Evolutionary conservation across 768 basidiomycete species (phyloP), one percentile per base, ranked within the genome.

Genomic region (Obba rivulosa): DNA sequence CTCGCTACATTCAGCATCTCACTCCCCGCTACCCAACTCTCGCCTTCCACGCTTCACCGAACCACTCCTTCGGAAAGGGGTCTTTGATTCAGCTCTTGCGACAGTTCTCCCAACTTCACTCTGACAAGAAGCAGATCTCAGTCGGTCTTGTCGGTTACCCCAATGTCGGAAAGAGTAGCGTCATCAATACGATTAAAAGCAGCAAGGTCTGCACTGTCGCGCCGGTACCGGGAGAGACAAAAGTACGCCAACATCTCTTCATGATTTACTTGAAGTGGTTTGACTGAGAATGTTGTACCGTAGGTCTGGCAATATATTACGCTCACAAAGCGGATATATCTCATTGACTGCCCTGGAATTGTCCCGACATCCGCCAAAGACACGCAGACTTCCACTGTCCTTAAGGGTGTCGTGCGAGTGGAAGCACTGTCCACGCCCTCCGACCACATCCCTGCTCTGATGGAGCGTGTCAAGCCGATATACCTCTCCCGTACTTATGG

Each of bases 271-370:
- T 23, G 22, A 16, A 22, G 37, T n/a, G n/a, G n/a, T n/a, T n/a
- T n/a, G n/a, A n/a, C n/a, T n/a, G n/a, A n/a, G n/a, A n/a, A n/a
- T 47, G 13, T 13, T 11, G 3, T 16, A 13, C 18, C 9, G 10
- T 48, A 68, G 68, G 94, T 98, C 56, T 99, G 96, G 96, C 95
- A 99, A 77, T 99, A 99, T 68, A 97, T 99, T 72, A 94, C 92
- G 23, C 74, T 99, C 36, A 99, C 94, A 51, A 81, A 87, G 54
- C 80, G 89, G 46, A 99, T 99, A 64, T 99, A 97, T 73, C 85
- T 99, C 57, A 97, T 99, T 71, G 96, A 99, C 69, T 99, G 96
- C 64, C 96, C 96, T 23, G 96, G 96, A 42, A 90, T 98, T 66
- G 96, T 97, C 1, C 95, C 95, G 2, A 85, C 92, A 16, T 94